These are phyloP conservation scores for Fusarium paranaense DNA, from an alignment of 2,329 filamentous ascomycete genomes.

Conservation along the genomic window DNA sequence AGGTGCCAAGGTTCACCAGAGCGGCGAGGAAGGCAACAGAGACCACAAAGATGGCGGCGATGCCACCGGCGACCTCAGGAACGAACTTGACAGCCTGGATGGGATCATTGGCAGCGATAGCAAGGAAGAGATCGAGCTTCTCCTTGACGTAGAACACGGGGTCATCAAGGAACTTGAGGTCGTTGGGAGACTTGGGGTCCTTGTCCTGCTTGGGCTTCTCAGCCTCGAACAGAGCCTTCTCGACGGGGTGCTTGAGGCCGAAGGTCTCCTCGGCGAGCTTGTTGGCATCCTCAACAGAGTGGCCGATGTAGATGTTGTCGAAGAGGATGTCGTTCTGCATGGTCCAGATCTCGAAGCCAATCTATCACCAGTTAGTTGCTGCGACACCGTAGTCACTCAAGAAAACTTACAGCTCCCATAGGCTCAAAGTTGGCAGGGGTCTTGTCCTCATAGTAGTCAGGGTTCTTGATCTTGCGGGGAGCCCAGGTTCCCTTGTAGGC, in stretches of 20 bases:
- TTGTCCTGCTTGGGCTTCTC: conserved; percentile 79
- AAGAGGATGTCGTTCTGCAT: conserved; percentile 99
- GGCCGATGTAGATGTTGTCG: conserved; percentile 99
- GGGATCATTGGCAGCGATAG: conserved; percentile 84
- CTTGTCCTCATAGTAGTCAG: conserved; percentile 97
- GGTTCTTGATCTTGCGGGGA: conserved; percentile 97
- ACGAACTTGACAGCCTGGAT: conserved; percentile 88
- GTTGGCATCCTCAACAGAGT: conserved; percentile 92
- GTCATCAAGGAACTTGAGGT: conserved; percentile 91
- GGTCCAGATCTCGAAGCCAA: conserved; percentile 99
- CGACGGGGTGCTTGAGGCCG: conserved; percentile 85
- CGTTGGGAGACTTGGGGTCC: conserved; percentile 76
- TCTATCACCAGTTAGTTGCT: conserved; percentile 60
- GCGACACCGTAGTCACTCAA: background rate
- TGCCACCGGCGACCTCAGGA: conserved; percentile 87
- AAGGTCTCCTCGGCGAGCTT: conserved; percentile 92
- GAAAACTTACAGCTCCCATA: conserved; percentile 87
- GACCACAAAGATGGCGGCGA: conserved; percentile 77
- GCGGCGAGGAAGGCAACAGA: conserved; percentile 77
- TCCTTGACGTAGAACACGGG: conserved; percentile 88
- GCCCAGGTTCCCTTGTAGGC: conserved; percentile 97
- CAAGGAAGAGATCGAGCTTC: conserved; percentile 93
- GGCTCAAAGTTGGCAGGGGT: conserved; percentile 96
- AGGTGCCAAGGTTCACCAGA: conserved; percentile 71
- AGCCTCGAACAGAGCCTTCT: conserved; percentile 83